A percentile compares a stretch with the other conserved stretches of the same genome.
Evolutionary conservation across 495 filamentous ascomycete genomes (phyloP).

Genomic region (Aspergillus panamensis): DNA sequence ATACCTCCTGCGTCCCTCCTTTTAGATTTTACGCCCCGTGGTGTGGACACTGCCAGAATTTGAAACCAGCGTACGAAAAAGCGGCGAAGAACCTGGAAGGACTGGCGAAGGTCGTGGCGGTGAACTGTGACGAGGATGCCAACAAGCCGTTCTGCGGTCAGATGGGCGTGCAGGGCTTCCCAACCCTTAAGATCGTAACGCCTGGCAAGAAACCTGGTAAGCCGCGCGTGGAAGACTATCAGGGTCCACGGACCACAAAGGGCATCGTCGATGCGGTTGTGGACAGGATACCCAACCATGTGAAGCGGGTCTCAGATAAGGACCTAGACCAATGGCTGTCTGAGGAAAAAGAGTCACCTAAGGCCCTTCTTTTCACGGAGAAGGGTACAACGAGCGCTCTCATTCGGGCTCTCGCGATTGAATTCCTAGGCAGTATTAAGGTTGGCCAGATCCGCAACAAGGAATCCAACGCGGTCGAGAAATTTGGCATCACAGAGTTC

Average conservation of each 20-base stretch:
- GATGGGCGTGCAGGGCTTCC: constrained; percentile 94
- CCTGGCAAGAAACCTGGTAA: constrained; percentile 79
- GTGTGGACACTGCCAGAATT: constrained; percentile 95
- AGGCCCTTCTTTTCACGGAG: constrained; percentile 90
- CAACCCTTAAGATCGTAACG: constrained; percentile 89
- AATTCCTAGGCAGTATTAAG: constrained; percentile 78
- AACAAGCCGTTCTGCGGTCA: constrained; percentile 87
- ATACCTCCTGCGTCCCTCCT: neutral
- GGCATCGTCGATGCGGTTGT: constrained; percentile 84
- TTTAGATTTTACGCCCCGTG: constrained; percentile 88
- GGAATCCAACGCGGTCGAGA: constrained; percentile 65
- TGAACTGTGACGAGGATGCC: constrained; percentile 92
- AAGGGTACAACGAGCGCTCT: constrained; percentile 85
- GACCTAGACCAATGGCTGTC: constrained; percentile 73
- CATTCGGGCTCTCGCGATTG: constrained; percentile 80
- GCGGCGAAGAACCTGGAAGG: constrained; percentile 84
- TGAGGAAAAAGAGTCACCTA: constrained; percentile 68
- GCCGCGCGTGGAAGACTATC: constrained; percentile 89
- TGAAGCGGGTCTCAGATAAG: constrained; percentile 75
- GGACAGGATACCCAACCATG: constrained; percentile 86
- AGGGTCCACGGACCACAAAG: constrained; percentile 75
- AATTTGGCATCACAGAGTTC: constrained; percentile 72
- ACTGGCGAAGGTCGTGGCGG: constrained; percentile 86
- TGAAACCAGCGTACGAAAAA: constrained; percentile 95
- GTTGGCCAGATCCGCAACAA: constrained; percentile 86